Base-by-base conservation (phyloP, 257 asterid species). In the Cynanchum wilfordii region DNA sequence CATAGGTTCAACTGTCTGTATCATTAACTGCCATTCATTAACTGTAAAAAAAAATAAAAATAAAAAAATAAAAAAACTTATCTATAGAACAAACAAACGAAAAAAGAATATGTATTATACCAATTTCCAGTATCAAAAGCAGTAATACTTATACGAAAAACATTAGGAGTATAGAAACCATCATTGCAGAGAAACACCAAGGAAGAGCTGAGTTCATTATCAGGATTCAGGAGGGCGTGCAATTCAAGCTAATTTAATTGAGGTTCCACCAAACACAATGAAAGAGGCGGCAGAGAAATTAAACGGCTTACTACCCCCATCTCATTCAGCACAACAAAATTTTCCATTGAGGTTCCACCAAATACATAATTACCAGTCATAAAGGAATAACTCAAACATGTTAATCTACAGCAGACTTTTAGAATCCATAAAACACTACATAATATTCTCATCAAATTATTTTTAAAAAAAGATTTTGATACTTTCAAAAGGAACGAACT, bases 1-100 rank as follows among this genome's bases (percentile, higher is more conserved):
- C 50, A 73, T 56, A 2, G 84, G 80, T 69, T 89, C 86, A 44
- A 75, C 64, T 10, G 90, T 86, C 56, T 87, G 70, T 91, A 95
- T 70, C 59, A 49, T 50, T 15, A 19, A 22, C 25, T 8, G 0
- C 66, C 13, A 33, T 5, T 30, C 24, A 29, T 7, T 24, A 7
- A 36, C 50, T 7, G 29, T 7, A 16, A 36, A 36, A 33, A 33
- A 33, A 33, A 33, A 33, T 2, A 33, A 33, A 33, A 33, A 33
- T 0, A 33, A 5, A 33, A 33, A 33, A 33, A 33, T 4, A 33
- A 33, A 44, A 63, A 63, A 60, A 38, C 20, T 64, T 64, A 64
- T 36, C 69, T 9, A 36, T 2, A 36, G 38, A 36, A 36, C 7
- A 11, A 12, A 8, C 5, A 7, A 33, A 33, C 0, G n/a, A n/a